Evolutionary conservation across 306 rosid species (phyloP).

Genomic region (Inga oerstediana): DNA sequence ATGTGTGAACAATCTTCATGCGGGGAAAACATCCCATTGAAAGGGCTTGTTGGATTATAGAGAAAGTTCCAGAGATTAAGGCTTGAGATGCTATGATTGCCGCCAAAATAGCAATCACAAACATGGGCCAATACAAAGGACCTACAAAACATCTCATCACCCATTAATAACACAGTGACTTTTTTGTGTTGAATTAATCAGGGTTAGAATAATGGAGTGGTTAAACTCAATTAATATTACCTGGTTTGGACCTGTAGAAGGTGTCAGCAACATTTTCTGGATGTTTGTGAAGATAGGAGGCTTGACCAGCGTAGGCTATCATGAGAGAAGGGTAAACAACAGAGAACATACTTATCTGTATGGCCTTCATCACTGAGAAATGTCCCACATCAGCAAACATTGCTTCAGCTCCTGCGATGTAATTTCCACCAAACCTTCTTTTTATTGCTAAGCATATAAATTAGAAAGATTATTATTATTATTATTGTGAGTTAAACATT

Average conservation of each 20-base stretch:
- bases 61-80: constrained; percentile 64
- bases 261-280: neutral
- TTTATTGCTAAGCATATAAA: too few relatives aligned
- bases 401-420: neutral
- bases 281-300: constrained; percentile 9
- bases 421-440: neutral
- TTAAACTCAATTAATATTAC: neutral
- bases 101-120: constrained; percentile 50
- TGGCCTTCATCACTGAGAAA: neutral
- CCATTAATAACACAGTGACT: neutral
- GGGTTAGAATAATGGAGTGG: neutral
- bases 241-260: neutral
- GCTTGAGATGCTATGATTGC: constrained; percentile 64
- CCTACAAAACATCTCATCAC: constrained; percentile 32
- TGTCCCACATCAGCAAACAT: constrained; percentile 7
- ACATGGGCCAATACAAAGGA: constrained; percentile 58
- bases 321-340: neutral
- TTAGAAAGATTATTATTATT: too few relatives aligned
- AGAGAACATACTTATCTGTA: neutral
- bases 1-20: constrained; percentile 62
- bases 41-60: constrained; percentile 57
- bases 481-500: too few relatives aligned
- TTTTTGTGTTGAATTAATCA: neutral
- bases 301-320: constrained; percentile 1
- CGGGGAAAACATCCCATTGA: constrained; percentile 65